Conservation (phyloP, 768 basidiomycete species). For the Lactarius deliciosus region DNA sequence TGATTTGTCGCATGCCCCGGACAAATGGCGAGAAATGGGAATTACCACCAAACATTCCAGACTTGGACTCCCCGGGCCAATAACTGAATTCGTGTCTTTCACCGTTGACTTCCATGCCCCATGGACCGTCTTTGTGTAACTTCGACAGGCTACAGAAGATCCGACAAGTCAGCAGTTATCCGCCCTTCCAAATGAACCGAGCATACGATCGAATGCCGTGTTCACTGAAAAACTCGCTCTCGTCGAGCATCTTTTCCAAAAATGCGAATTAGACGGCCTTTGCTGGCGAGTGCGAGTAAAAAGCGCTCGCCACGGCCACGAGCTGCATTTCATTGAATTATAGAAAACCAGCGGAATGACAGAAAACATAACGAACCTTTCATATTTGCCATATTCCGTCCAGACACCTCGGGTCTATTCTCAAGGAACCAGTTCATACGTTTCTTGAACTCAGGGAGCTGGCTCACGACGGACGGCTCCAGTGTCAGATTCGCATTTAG, state of each 20-base stretch:
- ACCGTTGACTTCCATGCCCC: conserved; percentile 87
- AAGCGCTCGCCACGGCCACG: conserved; percentile 81
- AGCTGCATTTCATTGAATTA: conserved; percentile 28
- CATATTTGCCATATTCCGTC: conserved; percentile 93
- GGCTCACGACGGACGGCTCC: conserved; percentile 84
- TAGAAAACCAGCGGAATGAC: neutral
- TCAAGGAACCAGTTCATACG: conserved; percentile 98
- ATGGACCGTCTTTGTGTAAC: conserved; percentile 82
- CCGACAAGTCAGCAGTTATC: neutral
- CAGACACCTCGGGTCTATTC: conserved; percentile 83
- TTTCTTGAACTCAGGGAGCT: conserved; percentile 98
- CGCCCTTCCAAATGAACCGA: neutral
- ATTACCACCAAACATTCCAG: conserved; percentile 92
- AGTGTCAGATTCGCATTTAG: conserved; percentile 95
- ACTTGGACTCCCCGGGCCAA: conserved; percentile 97
- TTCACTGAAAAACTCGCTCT: conserved; percentile 93
- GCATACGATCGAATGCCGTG: conserved; percentile 94
- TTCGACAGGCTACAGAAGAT: conserved; percentile 68
- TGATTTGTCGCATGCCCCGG: conserved; percentile 15
- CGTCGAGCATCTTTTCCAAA: conserved; percentile 97
- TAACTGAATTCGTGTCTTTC: conserved; percentile 90
- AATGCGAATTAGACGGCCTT: conserved; percentile 85
- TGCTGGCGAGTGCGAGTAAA: conserved; percentile 84
- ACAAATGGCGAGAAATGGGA: conserved; percentile 41
- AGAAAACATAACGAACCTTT: neutral